Conservation (phyloP, 768 basidiomycete species). For the Lactarius vividus region DNA sequence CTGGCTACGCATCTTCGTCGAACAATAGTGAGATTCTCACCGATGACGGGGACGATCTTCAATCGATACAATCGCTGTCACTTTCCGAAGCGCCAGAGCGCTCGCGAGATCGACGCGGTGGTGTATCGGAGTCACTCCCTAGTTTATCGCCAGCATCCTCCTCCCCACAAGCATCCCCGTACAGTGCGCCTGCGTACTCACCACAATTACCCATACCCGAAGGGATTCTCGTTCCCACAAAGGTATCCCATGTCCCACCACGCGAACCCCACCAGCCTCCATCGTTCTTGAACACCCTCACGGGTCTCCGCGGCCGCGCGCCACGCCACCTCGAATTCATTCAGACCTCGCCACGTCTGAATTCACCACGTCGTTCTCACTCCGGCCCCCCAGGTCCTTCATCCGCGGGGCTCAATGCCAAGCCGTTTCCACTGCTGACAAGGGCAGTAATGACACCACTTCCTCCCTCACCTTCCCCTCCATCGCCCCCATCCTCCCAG, state of each 20-base stretch:
- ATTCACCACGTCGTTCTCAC: slow-evolving; percentile 36
- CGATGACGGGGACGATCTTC: slow-evolving; percentile 73
- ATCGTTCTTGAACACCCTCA: background rate
- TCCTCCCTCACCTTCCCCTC: slow-evolving; percentile 22
- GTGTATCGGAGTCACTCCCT: slow-evolving; percentile 18
- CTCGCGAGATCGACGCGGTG: slow-evolving; percentile 1
- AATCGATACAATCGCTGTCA: slow-evolving; percentile 59
- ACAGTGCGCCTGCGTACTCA: background rate
- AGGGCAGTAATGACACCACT: slow-evolving; percentile 26
- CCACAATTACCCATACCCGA: slow-evolving; percentile 1
- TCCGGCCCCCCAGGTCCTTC: slow-evolving; percentile 33
- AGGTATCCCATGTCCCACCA: background rate
- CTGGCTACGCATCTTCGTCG: slow-evolving; percentile 50
- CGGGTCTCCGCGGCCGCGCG: slow-evolving; percentile 11
- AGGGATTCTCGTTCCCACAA: background rate
- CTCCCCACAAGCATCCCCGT: slow-evolving; percentile 10
- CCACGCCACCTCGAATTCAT: slow-evolving; percentile 25
- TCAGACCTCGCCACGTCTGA: slow-evolving; percentile 32
- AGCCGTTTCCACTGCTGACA: slow-evolving; percentile 14
- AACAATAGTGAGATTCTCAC: slow-evolving; percentile 63
- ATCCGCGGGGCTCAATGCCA: slow-evolving; percentile 19
- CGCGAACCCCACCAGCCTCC: background rate
- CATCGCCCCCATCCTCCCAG: slow-evolving; percentile 8
- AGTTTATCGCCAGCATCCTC: slow-evolving; percentile 15
- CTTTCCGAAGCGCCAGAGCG: slow-evolving; percentile 20